Evolutionary conservation across 1,139 yeast genomes (phyloP).

Genomic region (Petasospora fabianii): DNA sequence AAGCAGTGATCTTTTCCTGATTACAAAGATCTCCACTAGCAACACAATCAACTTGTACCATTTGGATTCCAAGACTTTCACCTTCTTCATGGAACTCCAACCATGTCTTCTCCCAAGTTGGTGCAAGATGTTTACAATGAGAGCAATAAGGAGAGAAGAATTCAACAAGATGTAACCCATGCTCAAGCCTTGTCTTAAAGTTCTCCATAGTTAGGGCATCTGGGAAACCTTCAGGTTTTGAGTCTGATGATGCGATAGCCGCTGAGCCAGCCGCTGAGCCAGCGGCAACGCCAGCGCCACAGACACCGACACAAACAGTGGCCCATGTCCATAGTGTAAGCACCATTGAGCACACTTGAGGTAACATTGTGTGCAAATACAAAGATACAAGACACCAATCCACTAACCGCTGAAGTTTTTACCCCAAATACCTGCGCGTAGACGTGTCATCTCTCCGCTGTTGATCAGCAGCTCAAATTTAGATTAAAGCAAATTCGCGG

Average conservation of each 20-base stretch:
- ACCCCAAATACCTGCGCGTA: too few species aligned
- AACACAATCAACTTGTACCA: slow-evolving; percentile 71
- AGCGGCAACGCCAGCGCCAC: too few species aligned
- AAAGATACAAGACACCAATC: too few species aligned
- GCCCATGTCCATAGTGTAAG: too few species aligned
- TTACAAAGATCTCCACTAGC: slow-evolving; percentile 70
- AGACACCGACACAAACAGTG: too few species aligned
- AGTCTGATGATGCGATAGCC: neutral
- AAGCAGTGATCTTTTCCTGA: slow-evolving; percentile 51
- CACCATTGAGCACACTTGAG: too few species aligned
- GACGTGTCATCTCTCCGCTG: too few species aligned
- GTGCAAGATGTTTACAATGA: slow-evolving; percentile 67
- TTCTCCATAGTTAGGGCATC: slow-evolving; percentile 29
- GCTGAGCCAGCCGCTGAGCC: too few species aligned
- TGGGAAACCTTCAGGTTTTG: slow-evolving; percentile 27
- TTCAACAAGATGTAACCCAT: slow-evolving; percentile 52
- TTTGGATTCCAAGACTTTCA: slow-evolving; percentile 42
- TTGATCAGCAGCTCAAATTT: too few species aligned
- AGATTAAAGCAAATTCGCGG: too few species aligned
- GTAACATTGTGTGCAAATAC: too few species aligned
- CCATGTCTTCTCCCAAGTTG: slow-evolving; percentile 61
- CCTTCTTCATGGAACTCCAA: slow-evolving; percentile 40
- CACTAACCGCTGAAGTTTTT: too few species aligned
- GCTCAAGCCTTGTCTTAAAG: slow-evolving; percentile 30
- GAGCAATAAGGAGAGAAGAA: slow-evolving; percentile 67